Base-by-base conservation (phyloP, 495 filamentous ascomycete species). In the Aspergillus sparsus region DNA sequence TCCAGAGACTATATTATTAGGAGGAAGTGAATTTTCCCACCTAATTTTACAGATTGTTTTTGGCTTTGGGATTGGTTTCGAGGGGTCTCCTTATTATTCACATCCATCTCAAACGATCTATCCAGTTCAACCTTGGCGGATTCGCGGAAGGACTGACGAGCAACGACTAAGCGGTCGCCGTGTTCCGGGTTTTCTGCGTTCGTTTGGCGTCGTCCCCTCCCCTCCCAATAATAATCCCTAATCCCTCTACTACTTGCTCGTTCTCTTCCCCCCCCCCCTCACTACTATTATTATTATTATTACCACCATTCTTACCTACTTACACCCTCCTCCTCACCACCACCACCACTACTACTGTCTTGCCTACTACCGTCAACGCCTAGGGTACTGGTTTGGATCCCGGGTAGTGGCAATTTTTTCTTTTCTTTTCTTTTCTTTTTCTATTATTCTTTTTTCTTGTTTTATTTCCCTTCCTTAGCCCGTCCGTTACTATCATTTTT, bases 131-230 rank as follows among this genome's bases (percentile, higher is more conserved):
- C 33, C 49, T 45, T 57, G 49, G 58, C 49, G 58, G 63, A 54
- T 53, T 46, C 35, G 39, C 49, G 50, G 58, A 49, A 51, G 55
- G 50, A 47, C 42, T 41, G 34, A 36, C 21, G 49, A 49, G n/a
- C 11, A 39, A 46, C 47, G 27, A 61, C 60, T 63, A 63, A 60
- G 64, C 64, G 64, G 64, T 63, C 57, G 56, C 49, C 42, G 46
- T 49, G 39, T 62, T 53, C 61, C 55, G 61, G 41, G 37, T 63
- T 59, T 60, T 59, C 61, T 59, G 51, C 55, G 60, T 63, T 56
- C 56, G 56, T 53, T 60, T 55, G 35, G 45, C 44, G 52, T 58
- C 53, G 53, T 47, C 58, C 50, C 51, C 33, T 51, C 56, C 46
- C 57, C 59, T 49, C 53, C 53, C 57, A 34, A 51, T 27, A 27